phyloP scores from a whole-genome alignment of 2,329 filamentous ascomycete genomes.

The Thelonectria olida region DNA sequence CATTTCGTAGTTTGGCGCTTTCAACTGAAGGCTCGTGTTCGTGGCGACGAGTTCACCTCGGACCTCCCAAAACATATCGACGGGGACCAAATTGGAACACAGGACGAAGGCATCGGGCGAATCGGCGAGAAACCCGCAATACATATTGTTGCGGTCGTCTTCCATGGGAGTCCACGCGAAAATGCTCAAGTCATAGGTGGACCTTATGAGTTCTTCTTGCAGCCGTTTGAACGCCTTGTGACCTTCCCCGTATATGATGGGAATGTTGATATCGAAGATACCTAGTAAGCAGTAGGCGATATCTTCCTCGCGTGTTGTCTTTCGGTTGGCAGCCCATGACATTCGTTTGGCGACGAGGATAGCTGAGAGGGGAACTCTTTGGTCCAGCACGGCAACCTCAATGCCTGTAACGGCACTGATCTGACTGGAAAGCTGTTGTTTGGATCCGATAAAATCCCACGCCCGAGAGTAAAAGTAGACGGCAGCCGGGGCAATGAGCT shows the following conservation, averaged over 20 bases:
- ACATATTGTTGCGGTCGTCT: background rate
- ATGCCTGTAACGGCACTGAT: conserved; percentile 2
- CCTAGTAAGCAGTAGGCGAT: background rate
- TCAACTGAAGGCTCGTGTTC: background rate
- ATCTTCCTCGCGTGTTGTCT: background rate
- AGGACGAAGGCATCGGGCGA: background rate
- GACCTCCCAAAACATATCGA: background rate
- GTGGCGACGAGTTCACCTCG: background rate
- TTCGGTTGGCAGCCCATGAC: conserved; percentile 1
- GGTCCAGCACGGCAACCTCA: background rate
- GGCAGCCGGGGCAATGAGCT: background rate
- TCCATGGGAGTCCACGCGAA: conserved; percentile 9
- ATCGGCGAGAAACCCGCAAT: conserved; percentile 3
- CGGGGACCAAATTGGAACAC: background rate
- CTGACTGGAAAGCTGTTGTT: background rate
- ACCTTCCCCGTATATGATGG: conserved; percentile 8
- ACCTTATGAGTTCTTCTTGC: conserved; percentile 11
- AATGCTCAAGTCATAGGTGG: conserved; percentile 14
- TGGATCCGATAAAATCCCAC: background rate
- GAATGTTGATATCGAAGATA: conserved; percentile 5
- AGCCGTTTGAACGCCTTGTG: conserved; percentile 4
- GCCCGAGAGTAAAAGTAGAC: background rate
- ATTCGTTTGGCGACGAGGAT: conserved; percentile 6
- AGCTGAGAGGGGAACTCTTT: background rate
- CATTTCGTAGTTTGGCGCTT: background rate